Percentiles rank a stretch among this genome's conserved stretches.
phyloP scores from a whole-genome alignment of 1,284 basidiomycete genomes.

The Cryptococcus amylolentus region DNA sequence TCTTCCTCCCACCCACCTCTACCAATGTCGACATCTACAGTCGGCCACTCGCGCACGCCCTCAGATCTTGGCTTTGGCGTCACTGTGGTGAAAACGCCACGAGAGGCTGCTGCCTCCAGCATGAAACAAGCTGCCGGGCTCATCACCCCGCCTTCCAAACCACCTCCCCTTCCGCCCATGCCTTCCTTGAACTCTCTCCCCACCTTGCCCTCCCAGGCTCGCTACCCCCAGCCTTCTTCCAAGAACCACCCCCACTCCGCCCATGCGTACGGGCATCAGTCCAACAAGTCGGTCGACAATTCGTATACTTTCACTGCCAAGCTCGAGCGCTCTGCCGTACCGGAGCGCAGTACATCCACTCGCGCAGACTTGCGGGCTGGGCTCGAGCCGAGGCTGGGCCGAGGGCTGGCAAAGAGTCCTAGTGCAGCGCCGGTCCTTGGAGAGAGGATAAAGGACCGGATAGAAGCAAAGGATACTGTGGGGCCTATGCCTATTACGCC shows the following conservation, averaged over 20 bases:
- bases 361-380: neutral
- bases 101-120: conserved; percentile 22
- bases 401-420: neutral
- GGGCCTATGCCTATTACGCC: neutral
- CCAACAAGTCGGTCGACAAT: neutral
- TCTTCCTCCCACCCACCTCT: neutral
- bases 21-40: neutral
- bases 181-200: neutral
- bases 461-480: neutral
- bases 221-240: neutral
- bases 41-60: neutral
- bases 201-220: neutral
- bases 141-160: neutral
- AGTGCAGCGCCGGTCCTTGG: conserved; percentile 1
- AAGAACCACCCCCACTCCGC: neutral
- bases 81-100: conserved; percentile 26
- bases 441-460: neutral
- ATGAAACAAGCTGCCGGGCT: conserved; percentile 11
- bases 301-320: neutral
- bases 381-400: neutral
- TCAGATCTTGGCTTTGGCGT: conserved; percentile 14
- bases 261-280: neutral
- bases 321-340: too few species aligned
- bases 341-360: neutral
- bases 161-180: neutral